Conservation (phyloP, 768 basidiomycete genomes). For the Lentinula lateritia region DNA sequence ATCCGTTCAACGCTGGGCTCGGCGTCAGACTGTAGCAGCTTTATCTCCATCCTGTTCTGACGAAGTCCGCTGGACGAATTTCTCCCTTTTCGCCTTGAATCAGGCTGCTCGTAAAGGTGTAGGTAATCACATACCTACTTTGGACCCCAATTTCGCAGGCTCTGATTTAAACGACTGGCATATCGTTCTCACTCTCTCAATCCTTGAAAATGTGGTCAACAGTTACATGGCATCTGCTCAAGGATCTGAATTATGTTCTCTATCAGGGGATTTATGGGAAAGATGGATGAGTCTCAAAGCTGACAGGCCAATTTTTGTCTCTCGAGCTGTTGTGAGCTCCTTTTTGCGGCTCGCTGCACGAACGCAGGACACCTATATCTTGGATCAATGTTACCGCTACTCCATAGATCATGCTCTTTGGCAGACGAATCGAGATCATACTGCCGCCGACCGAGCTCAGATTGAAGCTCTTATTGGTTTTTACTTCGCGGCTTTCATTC, state of each 20-base stretch:
- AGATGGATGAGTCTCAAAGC: constrained; percentile 27
- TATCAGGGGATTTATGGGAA: constrained; percentile 32
- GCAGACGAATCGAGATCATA: constrained; percentile 10
- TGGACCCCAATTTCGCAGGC: neutral
- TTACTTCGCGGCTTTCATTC: constrained; percentile 24
- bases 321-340: constrained; percentile 32
- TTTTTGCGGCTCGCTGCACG: constrained; percentile 41
- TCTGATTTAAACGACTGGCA: constrained; percentile 26
- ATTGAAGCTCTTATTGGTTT: constrained; percentile 27
- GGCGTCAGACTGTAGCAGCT: constrained; percentile 14
- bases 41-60: constrained; percentile 25
- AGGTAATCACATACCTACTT: neutral
- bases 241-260: constrained; percentile 15
- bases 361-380: constrained; percentile 31
- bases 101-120: constrained; percentile 1
- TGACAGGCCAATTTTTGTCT: constrained; percentile 19
- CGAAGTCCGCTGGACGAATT: constrained; percentile 36
- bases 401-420: constrained; percentile 24
- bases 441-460: constrained; percentile 17
- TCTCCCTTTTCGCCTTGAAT: constrained; percentile 31
- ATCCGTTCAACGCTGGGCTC: constrained; percentile 21
- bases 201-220: constrained; percentile 25
- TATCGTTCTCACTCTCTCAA: constrained; percentile 34
- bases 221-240: neutral
- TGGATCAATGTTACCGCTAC: constrained; percentile 29